phyloP scores from a whole-genome alignment of 495 filamentous ascomycete species.

The Viridothelium virens region DNA sequence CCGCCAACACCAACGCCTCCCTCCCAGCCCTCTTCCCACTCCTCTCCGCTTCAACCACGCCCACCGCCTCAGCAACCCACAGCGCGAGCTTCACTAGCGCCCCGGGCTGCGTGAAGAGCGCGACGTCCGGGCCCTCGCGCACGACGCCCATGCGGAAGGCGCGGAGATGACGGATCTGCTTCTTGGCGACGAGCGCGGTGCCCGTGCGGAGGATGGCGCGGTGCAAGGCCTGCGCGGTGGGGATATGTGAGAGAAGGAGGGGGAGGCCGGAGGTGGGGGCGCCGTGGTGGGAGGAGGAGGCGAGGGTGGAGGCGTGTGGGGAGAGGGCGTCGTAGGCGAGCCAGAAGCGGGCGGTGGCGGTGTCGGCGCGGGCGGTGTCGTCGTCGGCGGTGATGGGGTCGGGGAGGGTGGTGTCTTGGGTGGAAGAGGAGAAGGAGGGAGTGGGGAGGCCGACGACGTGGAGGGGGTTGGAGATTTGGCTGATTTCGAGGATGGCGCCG shows the following conservation, averaged over 20 bases:
- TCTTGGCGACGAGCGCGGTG: constrained; percentile 81
- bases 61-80: constrained; percentile 90
- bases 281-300: constrained; percentile 47
- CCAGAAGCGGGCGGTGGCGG: constrained; percentile 61
- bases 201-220: constrained; percentile 91
- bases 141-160: constrained; percentile 94
- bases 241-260: constrained; percentile 65
- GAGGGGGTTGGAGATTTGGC: constrained; percentile 35
- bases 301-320: constrained; percentile 50
- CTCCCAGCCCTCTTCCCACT: constrained; percentile 49
- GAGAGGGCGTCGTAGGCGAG: constrained; percentile 82
- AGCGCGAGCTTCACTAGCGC: constrained; percentile 86
- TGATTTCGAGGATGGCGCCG: constrained; percentile 86
- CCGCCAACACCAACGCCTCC: constrained; percentile 81
- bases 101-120: constrained; percentile 81
- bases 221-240: constrained; percentile 80
- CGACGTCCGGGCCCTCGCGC: constrained; percentile 85
- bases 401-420: constrained; percentile 18
- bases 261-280: constrained; percentile 49
- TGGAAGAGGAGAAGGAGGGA: constrained; percentile 21
- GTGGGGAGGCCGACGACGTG: constrained; percentile 20
- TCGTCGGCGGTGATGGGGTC: constrained; percentile 36
- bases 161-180: constrained; percentile 81
- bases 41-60: constrained; percentile 77
- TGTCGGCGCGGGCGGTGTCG: constrained; percentile 14